These are phyloP conservation scores for Neocatenulostroma microsporum DNA, from an alignment of 2,329 filamentous ascomycete genomes.

Conservation along the genomic window DNA sequence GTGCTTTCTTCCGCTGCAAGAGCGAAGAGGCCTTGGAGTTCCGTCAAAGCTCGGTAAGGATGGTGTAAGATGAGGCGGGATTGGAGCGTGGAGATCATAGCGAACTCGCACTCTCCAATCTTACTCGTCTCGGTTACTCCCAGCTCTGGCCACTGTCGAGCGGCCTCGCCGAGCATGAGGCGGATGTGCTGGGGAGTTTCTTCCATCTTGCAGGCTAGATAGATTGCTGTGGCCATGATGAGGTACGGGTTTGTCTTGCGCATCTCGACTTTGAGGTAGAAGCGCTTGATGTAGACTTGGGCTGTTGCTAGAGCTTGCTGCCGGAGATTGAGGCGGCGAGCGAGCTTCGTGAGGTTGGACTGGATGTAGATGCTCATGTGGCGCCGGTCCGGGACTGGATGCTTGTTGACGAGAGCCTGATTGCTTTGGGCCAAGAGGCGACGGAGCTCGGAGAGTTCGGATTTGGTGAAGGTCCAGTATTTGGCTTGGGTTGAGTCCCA, in stretches of 20 bases:
- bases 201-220: conserved; percentile 96
- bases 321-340: conserved; percentile 72
- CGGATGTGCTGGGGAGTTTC: conserved; percentile 95
- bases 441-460: conserved; percentile 67
- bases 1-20: conserved; percentile 71
- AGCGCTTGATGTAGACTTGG: conserved; percentile 88
- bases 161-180: conserved; percentile 77
- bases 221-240: conserved; percentile 84
- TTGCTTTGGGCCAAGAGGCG: conserved; percentile 70
- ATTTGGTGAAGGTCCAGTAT: conserved; percentile 83
- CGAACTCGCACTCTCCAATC: conserved; percentile 90
- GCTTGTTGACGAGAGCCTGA: conserved; percentile 62
- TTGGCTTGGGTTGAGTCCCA: conserved; percentile 90
- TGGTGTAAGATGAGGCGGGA: conserved; percentile 86
- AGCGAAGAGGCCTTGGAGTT: conserved; percentile 60
- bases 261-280: conserved; percentile 86
- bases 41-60: conserved; percentile 73
- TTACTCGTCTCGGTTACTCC: conserved; percentile 70
- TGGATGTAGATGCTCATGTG: conserved; percentile 89
- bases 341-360: conserved; percentile 74
- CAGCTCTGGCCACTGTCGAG: conserved; percentile 74
- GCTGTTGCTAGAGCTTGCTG: conserved; percentile 93
- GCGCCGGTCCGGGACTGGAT: conserved; percentile 68
- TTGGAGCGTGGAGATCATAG: conserved; percentile 81
- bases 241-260: conserved; percentile 89